Conservation (phyloP, 164 flowering plant species). For the Tetracentron sinense region DNA sequence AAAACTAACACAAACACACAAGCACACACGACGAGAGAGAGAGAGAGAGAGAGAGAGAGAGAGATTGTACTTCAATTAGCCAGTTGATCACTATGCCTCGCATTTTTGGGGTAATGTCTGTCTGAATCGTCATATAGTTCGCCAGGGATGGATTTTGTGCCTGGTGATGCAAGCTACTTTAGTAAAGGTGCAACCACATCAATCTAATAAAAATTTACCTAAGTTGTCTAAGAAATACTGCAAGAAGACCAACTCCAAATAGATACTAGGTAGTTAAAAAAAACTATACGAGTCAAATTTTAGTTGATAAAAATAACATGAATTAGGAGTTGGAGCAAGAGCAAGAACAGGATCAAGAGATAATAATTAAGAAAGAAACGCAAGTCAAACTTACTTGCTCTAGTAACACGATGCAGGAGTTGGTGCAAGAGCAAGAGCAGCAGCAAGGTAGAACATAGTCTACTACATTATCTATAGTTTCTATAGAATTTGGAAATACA, state of each 20-base stretch:
- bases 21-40: background rate
- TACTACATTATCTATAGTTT: no score
- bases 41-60: no score
- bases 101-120: constrained; percentile 63
- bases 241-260: no score
- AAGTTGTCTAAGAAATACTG: no score
- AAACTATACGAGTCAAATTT: no score
- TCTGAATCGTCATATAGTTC: constrained; percentile 58
- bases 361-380: no score
- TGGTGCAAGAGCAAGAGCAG: background rate
- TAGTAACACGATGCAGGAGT: no score
- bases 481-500: no score
- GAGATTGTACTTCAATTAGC: constrained; percentile 66
- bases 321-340: no score
- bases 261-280: no score
- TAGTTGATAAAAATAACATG: no score
- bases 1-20: background rate
- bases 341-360: background rate
- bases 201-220: background rate
- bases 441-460: background rate
- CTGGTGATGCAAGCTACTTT: constrained; percentile 30
- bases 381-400: no score
- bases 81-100: constrained; percentile 83
- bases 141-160: constrained; percentile 42
- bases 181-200: constrained; percentile 1